Evolutionary conservation across 2,329 filamentous ascomycete species (phyloP), one percentile per base, ranked within the genome.

Genomic region (Dryadomyces quercus-mongolicae): DNA sequence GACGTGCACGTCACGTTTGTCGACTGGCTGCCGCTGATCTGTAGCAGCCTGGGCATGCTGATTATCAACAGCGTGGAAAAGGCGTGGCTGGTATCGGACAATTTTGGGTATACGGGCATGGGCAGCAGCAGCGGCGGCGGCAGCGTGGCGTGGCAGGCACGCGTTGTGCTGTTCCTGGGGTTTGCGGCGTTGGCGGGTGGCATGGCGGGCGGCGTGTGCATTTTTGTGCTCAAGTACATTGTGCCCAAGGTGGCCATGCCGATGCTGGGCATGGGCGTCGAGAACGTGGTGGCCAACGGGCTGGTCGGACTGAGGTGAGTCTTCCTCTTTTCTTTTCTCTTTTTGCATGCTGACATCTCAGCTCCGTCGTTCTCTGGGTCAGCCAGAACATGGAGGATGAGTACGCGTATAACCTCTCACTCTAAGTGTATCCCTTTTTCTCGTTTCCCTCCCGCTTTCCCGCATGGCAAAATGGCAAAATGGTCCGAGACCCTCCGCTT

Each of bases 341-440:
- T 18, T 50, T 18, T 25, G n/a, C n/a, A n/a, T n/a, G n/a, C n/a
- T n/a, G n/a, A n/a, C n/a, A n/a, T n/a, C n/a, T n/a, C n/a, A 81
- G 80, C 68, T 78, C 77, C 21, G 80, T 83, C 49, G 76, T 84
- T 57, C 73, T 85, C 45, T 85, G 82, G 82, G 68, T 85, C 54
- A 82, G 77, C 68, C 82, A 85, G 73, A 85, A 85, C 62, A 84
- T 85, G 78, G 82, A 85, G 71, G 82, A 85, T 62, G 82, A 85
- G 67, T 85, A 85, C 62, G 76, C 80, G 49, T 85, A 85, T 67
- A 85, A 84, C 66, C 68, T 85, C 60, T 75, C 81, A 56, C 71
- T 85, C 58, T 83, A 66, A 69, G 55, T 52, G 31, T 25, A n/a
- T 44, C 8, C 42, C 42, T 40, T 21, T 42, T 42, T 25, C 2